phyloP scores from a whole-genome alignment of 306 rosid species.

The Boehmeria nivea region DNA sequence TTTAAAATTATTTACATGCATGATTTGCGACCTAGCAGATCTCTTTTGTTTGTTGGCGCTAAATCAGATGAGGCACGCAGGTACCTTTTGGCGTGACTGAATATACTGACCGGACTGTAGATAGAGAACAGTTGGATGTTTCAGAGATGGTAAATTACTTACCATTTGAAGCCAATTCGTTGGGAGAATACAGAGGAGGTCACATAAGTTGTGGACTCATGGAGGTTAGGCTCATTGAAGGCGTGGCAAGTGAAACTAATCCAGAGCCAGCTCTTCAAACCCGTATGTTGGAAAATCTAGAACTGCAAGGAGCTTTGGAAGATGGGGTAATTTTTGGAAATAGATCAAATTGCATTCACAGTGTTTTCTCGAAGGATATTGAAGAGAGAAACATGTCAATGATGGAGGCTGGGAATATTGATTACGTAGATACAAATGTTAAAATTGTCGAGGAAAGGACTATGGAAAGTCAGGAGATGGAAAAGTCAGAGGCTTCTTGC shows the following conservation, averaged over 20 bases:
- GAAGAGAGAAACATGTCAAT: neutral
- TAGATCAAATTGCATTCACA: neutral
- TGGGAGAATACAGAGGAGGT: neutral
- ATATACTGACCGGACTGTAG: slow-evolving; percentile 1
- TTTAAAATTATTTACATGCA: neutral
- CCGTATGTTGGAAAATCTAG: slow-evolving; percentile 11
- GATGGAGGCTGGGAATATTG: slow-evolving; percentile 8
- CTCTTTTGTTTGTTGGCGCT: neutral
- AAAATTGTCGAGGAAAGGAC: slow-evolving; percentile 10
- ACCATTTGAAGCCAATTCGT: neutral
- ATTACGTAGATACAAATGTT: slow-evolving; percentile 1
- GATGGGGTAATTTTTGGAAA: slow-evolving; percentile 9
- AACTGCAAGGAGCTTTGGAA: slow-evolving; percentile 3
- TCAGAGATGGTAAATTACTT: slow-evolving; percentile 1
- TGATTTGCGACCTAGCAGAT: too few species aligned
- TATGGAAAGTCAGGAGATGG: slow-evolving; percentile 17
- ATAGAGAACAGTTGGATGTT: neutral
- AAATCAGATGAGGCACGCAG: slow-evolving; percentile 19
- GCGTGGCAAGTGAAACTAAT: slow-evolving; percentile 1
- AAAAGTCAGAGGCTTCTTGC: slow-evolving; percentile 7
- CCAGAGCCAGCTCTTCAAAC: slow-evolving; percentile 3
- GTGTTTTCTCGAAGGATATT: neutral
- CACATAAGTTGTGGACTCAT: slow-evolving; percentile 9
- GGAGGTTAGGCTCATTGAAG: slow-evolving; percentile 5
- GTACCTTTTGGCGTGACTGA: slow-evolving; percentile 11